Conservation (phyloP, 345 rosid genomes). For the Rhodomyrtus tomentosa region DNA sequence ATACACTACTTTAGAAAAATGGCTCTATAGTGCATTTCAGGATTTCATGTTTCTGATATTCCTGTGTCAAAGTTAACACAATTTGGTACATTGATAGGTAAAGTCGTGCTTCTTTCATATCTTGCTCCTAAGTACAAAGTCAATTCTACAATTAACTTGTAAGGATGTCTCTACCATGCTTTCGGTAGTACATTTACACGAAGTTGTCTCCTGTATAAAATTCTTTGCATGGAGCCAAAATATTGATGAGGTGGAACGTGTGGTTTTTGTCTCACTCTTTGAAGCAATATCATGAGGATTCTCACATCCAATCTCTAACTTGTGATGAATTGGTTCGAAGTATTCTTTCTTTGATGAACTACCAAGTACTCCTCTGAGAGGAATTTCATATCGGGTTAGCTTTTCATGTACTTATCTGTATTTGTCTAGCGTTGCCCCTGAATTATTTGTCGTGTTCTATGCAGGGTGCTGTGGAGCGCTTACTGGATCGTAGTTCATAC, state of each 20-base stretch:
- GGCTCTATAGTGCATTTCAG: background rate
- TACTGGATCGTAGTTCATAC: constrained; percentile 65
- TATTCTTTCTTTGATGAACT: background rate
- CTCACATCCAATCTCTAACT: background rate
- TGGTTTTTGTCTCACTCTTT: background rate
- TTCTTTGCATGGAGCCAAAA: background rate
- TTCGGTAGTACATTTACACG: background rate
- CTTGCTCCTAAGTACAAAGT: background rate
- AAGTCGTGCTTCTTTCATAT: background rate
- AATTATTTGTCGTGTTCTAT: background rate
- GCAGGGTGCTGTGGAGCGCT: constrained; percentile 90
- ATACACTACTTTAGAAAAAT: background rate
- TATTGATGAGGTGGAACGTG: background rate
- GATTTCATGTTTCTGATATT: background rate
- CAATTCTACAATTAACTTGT: background rate
- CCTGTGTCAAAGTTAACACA: background rate
- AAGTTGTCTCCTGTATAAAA: background rate
- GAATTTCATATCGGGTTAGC: background rate
- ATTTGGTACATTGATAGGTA: background rate
- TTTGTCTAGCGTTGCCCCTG: background rate
- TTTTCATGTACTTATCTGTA: background rate
- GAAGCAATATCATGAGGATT: background rate
- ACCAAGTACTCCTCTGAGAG: background rate
- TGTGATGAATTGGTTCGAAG: background rate
- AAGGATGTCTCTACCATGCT: background rate